phyloP scores from a whole-genome alignment of 495 filamentous ascomycete genomes.

The Tricharina praecox region DNA sequence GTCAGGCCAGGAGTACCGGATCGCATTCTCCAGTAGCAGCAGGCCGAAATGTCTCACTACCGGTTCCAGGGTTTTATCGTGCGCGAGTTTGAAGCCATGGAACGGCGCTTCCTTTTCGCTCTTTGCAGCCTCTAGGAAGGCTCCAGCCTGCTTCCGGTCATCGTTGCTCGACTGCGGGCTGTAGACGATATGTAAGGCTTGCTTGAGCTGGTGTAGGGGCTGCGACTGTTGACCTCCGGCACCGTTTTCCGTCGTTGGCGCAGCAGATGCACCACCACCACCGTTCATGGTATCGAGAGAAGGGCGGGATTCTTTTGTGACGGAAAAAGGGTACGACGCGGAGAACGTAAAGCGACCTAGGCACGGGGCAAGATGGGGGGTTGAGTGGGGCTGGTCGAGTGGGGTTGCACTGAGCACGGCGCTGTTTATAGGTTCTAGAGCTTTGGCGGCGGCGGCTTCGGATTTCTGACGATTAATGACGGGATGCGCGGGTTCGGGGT shows the following conservation, averaged over 20 bases:
- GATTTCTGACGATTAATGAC: no score
- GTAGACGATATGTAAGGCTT: constrained; percentile 74
- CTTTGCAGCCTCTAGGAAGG: constrained; percentile 72
- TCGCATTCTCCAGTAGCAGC: constrained; percentile 70
- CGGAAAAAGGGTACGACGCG: no score
- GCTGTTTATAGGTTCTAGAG: no score
- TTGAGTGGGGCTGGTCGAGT: no score
- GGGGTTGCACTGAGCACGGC: no score
- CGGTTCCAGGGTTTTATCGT: constrained; percentile 49
- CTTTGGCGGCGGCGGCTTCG: no score
- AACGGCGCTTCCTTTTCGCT: constrained; percentile 56
- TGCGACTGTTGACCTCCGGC: constrained; percentile 13
- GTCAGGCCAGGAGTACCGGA: constrained; percentile 65
- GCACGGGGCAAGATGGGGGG: no score
- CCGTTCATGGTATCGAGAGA: constrained; percentile 3
- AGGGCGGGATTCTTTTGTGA: no score
- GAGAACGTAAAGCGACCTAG: no score
- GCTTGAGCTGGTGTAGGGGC: constrained; percentile 44
- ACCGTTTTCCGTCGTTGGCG: constrained; percentile 7
- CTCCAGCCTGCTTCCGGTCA: constrained; percentile 62
- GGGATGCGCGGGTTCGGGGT: no score
- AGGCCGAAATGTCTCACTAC: constrained; percentile 87
- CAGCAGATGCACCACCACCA: background rate
- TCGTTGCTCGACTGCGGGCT: constrained; percentile 65
- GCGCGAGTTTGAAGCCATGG: constrained; percentile 71